Percentiles rank a stretch among this genome's conserved stretches.
Evolutionary conservation across 495 filamentous ascomycete genomes (phyloP).

Genomic region (Hypoxylon subgilvum): DNA sequence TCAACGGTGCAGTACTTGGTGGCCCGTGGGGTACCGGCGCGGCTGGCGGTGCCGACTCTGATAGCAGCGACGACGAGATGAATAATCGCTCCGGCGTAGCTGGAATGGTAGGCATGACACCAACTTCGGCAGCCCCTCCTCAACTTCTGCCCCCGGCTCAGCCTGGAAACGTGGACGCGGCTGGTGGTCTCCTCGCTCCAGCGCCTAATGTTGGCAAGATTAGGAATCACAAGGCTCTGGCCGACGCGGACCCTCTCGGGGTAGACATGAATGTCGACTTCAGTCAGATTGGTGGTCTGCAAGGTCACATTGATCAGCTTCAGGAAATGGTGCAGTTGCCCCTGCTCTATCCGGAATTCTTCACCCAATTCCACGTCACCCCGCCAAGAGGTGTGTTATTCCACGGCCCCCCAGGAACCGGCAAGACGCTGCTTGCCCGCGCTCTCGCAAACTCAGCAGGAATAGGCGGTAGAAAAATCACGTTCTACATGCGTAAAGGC

Average conservation of each 20-base stretch:
- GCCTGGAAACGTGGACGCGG: conserved; percentile 66
- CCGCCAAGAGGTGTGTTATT: conserved; percentile 95
- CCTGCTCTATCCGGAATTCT: conserved; percentile 93
- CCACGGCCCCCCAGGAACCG: conserved; percentile 94
- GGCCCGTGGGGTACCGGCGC: conserved; percentile 73
- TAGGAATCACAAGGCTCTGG: conserved; percentile 76
- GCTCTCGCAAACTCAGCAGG: conserved; percentile 83
- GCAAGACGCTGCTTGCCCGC: conserved; percentile 93
- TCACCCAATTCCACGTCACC: conserved; percentile 85
- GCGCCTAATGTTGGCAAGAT: conserved; percentile 88
- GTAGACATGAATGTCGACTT: conserved; percentile 92
- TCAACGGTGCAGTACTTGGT: conserved; percentile 72
- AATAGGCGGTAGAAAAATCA: conserved; percentile 84
- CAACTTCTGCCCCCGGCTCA: conserved; percentile 36
- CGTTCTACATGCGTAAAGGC: conserved; percentile 98
- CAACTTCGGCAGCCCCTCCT: conserved; percentile 68
- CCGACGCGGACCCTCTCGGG: conserved; percentile 92
- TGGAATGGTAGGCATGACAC: conserved; percentile 74
- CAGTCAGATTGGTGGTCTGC: conserved; percentile 86
- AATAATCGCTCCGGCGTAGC: conserved; percentile 64
- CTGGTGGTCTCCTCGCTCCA: conserved; percentile 66
- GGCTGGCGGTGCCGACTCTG: conserved; percentile 82
- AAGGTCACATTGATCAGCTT: conserved; percentile 90
- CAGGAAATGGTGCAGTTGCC: conserved; percentile 98
- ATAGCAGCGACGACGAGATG: conserved; percentile 94